phyloP scores from a whole-genome alignment of 345 rosid species.

The Salix arbutifolia region DNA sequence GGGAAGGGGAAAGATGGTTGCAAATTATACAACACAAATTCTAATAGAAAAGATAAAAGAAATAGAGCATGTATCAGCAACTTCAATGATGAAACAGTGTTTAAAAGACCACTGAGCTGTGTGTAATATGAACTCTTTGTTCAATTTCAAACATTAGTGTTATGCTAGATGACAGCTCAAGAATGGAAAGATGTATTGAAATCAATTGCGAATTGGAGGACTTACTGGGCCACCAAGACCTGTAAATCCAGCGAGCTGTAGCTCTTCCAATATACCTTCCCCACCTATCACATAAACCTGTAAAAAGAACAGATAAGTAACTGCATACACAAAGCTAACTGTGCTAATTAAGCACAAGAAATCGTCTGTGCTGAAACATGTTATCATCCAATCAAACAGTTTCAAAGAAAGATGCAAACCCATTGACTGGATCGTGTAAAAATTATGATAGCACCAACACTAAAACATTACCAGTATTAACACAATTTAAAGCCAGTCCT shows the following conservation, averaged over 20 bases:
- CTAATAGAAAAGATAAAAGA: too few relatives aligned
- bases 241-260: slow-evolving; percentile 61
- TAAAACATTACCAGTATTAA: not conserved
- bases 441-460: not conserved
- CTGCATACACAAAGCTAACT: not conserved
- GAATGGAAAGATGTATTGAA: not conserved
- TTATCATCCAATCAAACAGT: too few relatives aligned
- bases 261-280: slow-evolving; percentile 76
- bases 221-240: slow-evolving; percentile 92
- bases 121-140: not conserved
- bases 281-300: slow-evolving; percentile 88
- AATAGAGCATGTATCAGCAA: not conserved
- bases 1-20: not conserved
- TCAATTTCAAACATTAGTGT: not conserved
- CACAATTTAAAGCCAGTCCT: not conserved
- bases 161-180: not conserved
- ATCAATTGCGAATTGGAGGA: not conserved
- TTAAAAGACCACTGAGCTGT: not conserved
- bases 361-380: not conserved
- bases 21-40: too few relatives aligned
- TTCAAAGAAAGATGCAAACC: too few relatives aligned
- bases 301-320: not conserved
- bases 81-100: not conserved
- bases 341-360: not conserved
- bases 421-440: too few relatives aligned